phyloP scores from a whole-genome alignment of 2,329 filamentous ascomycete species.

The Coniochaeta prunicola region DNA sequence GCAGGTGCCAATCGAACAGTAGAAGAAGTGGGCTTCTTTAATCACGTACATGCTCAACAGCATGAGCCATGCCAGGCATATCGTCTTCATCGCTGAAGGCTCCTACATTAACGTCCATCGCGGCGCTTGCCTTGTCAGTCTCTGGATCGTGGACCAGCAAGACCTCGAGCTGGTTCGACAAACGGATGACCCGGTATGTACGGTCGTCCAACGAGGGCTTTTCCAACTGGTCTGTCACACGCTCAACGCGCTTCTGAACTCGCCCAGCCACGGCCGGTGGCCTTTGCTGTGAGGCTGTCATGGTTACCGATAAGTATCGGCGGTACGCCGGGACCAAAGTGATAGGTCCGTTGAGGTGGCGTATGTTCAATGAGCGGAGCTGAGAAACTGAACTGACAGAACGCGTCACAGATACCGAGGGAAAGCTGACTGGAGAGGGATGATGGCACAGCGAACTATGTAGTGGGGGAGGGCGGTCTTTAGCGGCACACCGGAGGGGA shows the following conservation, averaged over 20 bases:
- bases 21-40: neutral
- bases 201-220: slow-evolving; percentile 81
- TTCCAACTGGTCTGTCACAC: slow-evolving; percentile 65
- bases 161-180: slow-evolving; percentile 83
- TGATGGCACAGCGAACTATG: neutral
- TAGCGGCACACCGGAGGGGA: slow-evolving; percentile 2
- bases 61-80: slow-evolving; percentile 93
- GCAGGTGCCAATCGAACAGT: slow-evolving; percentile 3
- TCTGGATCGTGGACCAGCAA: slow-evolving; percentile 89
- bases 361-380: neutral
- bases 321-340: neutral
- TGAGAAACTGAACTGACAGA: neutral
- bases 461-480: slow-evolving; percentile 4
- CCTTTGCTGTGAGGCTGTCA: slow-evolving; percentile 1
- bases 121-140: slow-evolving; percentile 93
- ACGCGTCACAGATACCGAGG: neutral
- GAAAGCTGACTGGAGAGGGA: neutral
- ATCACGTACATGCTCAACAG: slow-evolving; percentile 71
- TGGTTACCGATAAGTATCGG: neutral
- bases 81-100: slow-evolving; percentile 88
- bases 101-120: slow-evolving; percentile 91
- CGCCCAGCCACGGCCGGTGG: slow-evolving; percentile 7
- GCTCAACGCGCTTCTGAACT: slow-evolving; percentile 23
- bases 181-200: slow-evolving; percentile 76
- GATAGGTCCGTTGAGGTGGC: neutral